Evolutionary conservation across 2,329 filamentous ascomycete genomes (phyloP).

Genomic region (Aspergillus quadrilineatus): DNA sequence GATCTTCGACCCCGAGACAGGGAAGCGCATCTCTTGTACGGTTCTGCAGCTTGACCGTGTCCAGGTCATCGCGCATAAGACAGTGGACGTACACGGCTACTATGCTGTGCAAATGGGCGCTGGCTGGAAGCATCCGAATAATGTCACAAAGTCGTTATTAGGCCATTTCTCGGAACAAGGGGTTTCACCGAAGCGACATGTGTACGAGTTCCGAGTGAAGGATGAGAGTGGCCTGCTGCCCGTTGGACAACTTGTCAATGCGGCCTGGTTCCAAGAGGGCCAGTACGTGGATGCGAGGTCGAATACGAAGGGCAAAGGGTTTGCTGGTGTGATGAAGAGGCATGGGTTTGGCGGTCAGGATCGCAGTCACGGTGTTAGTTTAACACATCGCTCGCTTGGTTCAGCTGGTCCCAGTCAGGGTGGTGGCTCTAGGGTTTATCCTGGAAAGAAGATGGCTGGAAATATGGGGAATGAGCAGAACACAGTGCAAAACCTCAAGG

Average conservation of each 20-base stretch:
- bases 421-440: constrained; percentile 84
- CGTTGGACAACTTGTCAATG: constrained; percentile 72
- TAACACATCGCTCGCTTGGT: constrained; percentile 90
- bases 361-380: constrained; percentile 91
- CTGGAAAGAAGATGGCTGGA: constrained; percentile 97
- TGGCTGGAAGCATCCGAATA: constrained; percentile 70
- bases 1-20: constrained; percentile 73
- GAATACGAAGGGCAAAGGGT: constrained; percentile 82
- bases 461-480: constrained; percentile 88
- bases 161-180: constrained; percentile 84
- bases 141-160: constrained; percentile 77
- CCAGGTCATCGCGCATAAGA: constrained; percentile 86
- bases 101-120: constrained; percentile 88
- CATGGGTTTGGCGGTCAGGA: constrained; percentile 87
- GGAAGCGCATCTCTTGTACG: constrained; percentile 78
- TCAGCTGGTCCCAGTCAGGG: constrained; percentile 87
- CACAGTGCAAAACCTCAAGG: constrained; percentile 86
- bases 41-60: constrained; percentile 91
- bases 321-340: constrained; percentile 96
- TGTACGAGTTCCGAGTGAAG: constrained; percentile 85
- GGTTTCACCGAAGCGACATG: constrained; percentile 77
- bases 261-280: constrained; percentile 88
- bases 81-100: constrained; percentile 77
- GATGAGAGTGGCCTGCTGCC: constrained; percentile 69
- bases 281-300: constrained; percentile 86